Base-by-base conservation (phyloP, 2,329 filamentous ascomycete species). In the Grosmannia serpens region DNA sequence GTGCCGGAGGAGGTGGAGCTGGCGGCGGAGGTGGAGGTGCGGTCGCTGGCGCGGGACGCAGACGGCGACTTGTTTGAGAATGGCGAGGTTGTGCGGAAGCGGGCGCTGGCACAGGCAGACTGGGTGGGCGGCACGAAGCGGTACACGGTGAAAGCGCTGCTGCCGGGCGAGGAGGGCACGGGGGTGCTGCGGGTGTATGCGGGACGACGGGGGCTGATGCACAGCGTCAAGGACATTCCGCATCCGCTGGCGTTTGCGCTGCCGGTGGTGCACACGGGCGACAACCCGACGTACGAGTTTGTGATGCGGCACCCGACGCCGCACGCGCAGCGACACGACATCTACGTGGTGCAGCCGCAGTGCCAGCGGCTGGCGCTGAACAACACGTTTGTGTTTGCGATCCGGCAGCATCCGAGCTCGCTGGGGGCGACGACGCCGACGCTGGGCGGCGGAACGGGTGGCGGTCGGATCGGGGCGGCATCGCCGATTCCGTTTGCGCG, bases 361-460 rank as follows among this genome's bases (percentile, higher is more conserved):
- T 99, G 94, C 70, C 82, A 87, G 63, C 84, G 86, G 29, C 77
- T 99, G 31, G 91, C 90, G 1, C 78, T 95, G 58, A 96, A 97
- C 75, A 97, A 99, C 70, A 99, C 94, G 0, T 99, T 96, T 68
- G 92, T 99, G 31, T 99, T 99, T 71, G 88, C 88, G 57, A 88
- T 99, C 61, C 88, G 94, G 52, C 94, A 99, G 68, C 91, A 99
- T 69, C 89, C 91, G 0, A 78, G 75, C 69, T 87, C 89, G 0
- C 61, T 71, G 1, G 63, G 68, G 0, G 67, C 66, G 1, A 68
- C 77, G 61, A 75, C 75, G 11, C 74, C 77, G 6, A 17, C 41
- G 5, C 8, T 8, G 17, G 44, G 29, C 4, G 7, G 35, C 35
- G n/a, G n/a, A n/a, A 38, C 35, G 15, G 8, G 26, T 22, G 22